Evolutionary conservation across 176 grass and related monocot species (phyloP), one percentile per base, ranked within the genome.

Genomic region (Elaeis guineensis): DNA sequence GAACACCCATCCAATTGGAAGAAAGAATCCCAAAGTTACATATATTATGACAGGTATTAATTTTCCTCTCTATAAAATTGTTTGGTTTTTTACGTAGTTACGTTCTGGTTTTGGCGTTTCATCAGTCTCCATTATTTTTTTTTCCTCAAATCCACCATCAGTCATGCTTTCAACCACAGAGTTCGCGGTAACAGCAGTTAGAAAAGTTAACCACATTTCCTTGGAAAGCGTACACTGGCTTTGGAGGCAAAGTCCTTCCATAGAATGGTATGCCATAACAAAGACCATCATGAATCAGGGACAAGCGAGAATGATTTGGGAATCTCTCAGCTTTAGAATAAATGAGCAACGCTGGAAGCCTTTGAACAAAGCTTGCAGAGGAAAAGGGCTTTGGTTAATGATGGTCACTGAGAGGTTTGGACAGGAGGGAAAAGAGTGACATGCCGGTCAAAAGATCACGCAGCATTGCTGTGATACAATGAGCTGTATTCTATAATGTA

Each of bases 361-460:
- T 52, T 67, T 72, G 25, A 53, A 67, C 71, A 71, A 80, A 57
- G 62, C 69, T 55, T 55, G 75, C 72, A 19, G 50, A 74, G 48
- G 49, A 63, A 70, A 60, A 22, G 54, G 71, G 77, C 70, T 62
- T 71, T 23, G 62, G 74, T 78, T 82, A 71, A 78, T 50, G 74
- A 74, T 52, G 54, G 75, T 83, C 63, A 76, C 61, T 63, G 65
- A 60, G 30, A 57, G 67, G 54, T 58, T 52, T 32, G 71, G 67
- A 69, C 70, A 68, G 63, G 62, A 72, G 51, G 76, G 58, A 76
- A 79, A 83, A 65, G 48, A 25, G 64, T 48, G 51, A n/a, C 63
- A 25, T 53, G 28, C 51, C 50, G 78, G 81, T 89, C 86, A 89
- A 84, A 89, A 84, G 80, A n/a, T 51, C 20, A 54, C 48, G 25